Evolutionary conservation across 495 filamentous ascomycete species (phyloP).

Genomic region (Neurospora terricola): DNA sequence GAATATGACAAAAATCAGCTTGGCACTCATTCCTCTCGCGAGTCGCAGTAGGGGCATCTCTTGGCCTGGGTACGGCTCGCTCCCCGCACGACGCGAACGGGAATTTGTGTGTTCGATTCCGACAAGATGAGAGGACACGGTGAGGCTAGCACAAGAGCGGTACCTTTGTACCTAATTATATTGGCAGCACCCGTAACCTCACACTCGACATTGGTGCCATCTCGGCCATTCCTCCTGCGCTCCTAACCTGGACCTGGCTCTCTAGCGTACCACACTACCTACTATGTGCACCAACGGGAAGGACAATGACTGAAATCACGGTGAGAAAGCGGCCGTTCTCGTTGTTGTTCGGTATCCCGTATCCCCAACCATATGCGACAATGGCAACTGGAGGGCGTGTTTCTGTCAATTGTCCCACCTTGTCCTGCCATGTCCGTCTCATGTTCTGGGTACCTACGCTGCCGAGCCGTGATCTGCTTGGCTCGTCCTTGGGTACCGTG

Average conservation of each 20-base stretch:
- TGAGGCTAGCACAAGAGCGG: not conserved
- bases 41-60: not conserved
- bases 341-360: not conserved
- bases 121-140: not conserved
- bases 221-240: not conserved
- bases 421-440: not conserved
- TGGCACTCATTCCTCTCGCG: not conserved
- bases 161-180: not conserved
- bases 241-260: not conserved
- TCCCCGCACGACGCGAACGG: not conserved
- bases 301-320: not conserved
- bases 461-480: not conserved
- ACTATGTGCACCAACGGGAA: not conserved
- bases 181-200: not conserved
- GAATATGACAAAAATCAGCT: not conserved
- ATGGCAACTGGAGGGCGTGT: not conserved
- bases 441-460: not conserved
- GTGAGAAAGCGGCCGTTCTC: not conserved
- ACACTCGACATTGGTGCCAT: not conserved
- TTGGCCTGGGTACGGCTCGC: not conserved
- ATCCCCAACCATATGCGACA: not conserved
- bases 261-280: not conserved
- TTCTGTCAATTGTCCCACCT: not conserved
- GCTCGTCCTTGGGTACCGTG: not conserved
- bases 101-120: not conserved